Conservation (phyloP, 2,329 filamentous ascomycete species). For the Sordariomycetes sp. region DNA sequence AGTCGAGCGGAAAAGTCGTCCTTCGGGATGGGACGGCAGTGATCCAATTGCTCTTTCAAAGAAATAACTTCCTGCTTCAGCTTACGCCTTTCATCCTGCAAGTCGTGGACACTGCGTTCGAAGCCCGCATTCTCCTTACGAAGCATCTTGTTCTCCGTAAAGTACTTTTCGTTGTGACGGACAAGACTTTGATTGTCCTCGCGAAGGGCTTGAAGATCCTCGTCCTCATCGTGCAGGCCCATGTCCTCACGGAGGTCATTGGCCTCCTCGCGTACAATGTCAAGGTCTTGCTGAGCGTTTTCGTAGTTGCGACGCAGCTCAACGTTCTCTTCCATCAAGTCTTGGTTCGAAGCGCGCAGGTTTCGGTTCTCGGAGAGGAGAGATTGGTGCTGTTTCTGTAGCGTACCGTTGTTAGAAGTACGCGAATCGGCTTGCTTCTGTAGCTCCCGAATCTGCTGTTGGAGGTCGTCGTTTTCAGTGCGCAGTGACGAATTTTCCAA, state of each 20-base stretch:
- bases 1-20: slow-evolving; percentile 23
- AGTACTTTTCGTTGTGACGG: slow-evolving; percentile 46
- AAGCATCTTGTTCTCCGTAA: slow-evolving; percentile 41
- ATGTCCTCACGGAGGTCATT: slow-evolving; percentile 28
- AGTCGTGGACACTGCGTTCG: slow-evolving; percentile 32
- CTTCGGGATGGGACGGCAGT: slow-evolving; percentile 27
- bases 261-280: slow-evolving; percentile 28
- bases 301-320: slow-evolving; percentile 32
- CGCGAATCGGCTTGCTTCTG: slow-evolving; percentile 30
- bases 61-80: slow-evolving; percentile 37
- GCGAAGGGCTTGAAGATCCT: slow-evolving; percentile 34
- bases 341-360: slow-evolving; percentile 29
- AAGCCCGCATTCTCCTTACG: slow-evolving; percentile 37
- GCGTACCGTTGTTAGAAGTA: slow-evolving; percentile 27
- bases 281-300: slow-evolving; percentile 29
- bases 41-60: slow-evolving; percentile 33
- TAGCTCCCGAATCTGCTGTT: slow-evolving; percentile 22
- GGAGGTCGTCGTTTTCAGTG: slow-evolving; percentile 28
- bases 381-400: slow-evolving; percentile 32
- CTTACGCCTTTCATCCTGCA: slow-evolving; percentile 36
- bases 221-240: slow-evolving; percentile 23
- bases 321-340: slow-evolving; percentile 31
- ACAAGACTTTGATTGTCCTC: slow-evolving; percentile 44
- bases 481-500: slow-evolving; percentile 31
- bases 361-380: slow-evolving; percentile 34